phyloP scores from a whole-genome alignment of 768 basidiomycete genomes.

The Hypholoma sublateritium region DNA sequence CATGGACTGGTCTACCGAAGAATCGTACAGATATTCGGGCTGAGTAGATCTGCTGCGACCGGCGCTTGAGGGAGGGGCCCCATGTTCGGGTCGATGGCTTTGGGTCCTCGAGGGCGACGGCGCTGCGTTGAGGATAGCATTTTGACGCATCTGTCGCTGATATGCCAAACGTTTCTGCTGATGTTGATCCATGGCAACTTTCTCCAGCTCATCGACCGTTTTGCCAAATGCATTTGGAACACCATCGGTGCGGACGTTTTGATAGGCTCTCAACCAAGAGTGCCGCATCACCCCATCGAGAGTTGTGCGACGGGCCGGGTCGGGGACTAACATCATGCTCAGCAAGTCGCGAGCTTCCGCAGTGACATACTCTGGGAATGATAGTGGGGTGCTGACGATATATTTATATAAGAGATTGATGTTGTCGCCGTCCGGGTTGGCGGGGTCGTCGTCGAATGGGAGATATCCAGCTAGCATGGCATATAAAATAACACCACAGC shows the following conservation, averaged over 20 bases:
- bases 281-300: conserved; percentile 83
- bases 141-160: conserved; percentile 63
- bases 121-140: conserved; percentile 25
- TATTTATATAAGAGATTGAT: conserved; percentile 99
- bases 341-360: conserved; percentile 80
- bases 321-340: conserved; percentile 91
- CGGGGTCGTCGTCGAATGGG: conserved; percentile 99
- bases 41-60: conserved; percentile 59
- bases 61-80: conserved; percentile 32
- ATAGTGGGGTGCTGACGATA: conserved; percentile 94
- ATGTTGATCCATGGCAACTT: conserved; percentile 25
- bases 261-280: conserved; percentile 77
- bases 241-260: conserved; percentile 58
- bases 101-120: conserved; percentile 42
- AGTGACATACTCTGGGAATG: conserved; percentile 97
- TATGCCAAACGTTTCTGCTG: conserved; percentile 26
- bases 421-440: conserved; percentile 98
- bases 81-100: conserved; percentile 54
- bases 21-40: conserved; percentile 76
- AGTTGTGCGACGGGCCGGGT: conserved; percentile 78
- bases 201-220: conserved; percentile 24
- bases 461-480: conserved; percentile 97
- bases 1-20: conserved; percentile 58
- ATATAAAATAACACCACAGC: conserved; percentile 93
- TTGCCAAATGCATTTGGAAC: conserved; percentile 20